phyloP scores from a whole-genome alignment of 768 basidiomycete species.

The Russula olivacea region DNA sequence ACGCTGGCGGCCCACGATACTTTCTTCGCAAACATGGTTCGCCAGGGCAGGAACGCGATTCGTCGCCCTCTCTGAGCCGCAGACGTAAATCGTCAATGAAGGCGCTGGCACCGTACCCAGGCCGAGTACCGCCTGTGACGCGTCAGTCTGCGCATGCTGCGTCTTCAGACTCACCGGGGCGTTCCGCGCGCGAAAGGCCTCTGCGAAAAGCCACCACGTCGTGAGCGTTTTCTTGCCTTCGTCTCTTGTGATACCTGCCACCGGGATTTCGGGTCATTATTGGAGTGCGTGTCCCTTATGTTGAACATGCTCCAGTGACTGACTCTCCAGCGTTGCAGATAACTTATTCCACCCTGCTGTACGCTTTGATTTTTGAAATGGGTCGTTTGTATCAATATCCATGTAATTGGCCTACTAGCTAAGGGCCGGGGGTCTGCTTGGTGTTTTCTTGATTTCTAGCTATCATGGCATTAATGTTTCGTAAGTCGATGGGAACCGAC shows the following conservation, averaged over 20 bases:
- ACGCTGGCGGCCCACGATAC: constrained; percentile 25
- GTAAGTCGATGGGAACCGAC: neutral
- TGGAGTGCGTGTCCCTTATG: neutral
- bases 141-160: constrained; percentile 22
- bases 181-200: constrained; percentile 23
- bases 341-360: constrained; percentile 15
- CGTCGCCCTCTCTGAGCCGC: constrained; percentile 6
- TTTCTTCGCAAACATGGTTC: constrained; percentile 26
- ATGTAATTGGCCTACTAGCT: neutral
- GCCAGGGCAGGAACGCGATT: neutral
- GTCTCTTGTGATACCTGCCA: constrained; percentile 1
- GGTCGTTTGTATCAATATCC: constrained; percentile 16
- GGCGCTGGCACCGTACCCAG: constrained; percentile 10
- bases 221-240: neutral
- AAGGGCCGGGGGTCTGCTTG: neutral
- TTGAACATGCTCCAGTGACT: neutral
- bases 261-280: constrained; percentile 6
- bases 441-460: neutral
- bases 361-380: neutral
- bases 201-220: constrained; percentile 18
- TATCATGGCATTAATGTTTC: neutral
- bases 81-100: constrained; percentile 7
- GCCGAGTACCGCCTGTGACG: constrained; percentile 3
- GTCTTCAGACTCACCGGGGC: constrained; percentile 10
- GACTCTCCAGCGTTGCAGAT: constrained; percentile 6